Base-by-base conservation (phyloP, 2,329 filamentous ascomycete species). In the Colletotrichum melonis region DNA sequence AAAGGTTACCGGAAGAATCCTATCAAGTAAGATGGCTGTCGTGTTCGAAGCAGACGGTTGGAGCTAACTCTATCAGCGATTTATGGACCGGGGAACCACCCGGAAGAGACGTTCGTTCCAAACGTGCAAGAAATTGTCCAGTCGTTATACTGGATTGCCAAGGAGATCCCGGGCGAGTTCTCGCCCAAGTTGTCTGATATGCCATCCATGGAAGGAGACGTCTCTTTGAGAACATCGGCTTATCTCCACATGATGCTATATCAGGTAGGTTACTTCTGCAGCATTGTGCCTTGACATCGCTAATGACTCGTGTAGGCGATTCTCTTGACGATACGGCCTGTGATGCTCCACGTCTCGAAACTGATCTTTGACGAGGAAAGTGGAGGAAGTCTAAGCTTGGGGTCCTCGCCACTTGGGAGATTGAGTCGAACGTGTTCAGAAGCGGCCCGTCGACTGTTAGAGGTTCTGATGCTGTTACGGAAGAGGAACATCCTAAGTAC, bases 201-300 rank as follows among this genome's bases (percentile, higher is more conserved):
- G 5, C 63, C 66, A 0, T 69, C 52, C 14, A 52, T 58, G 24
- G 69, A 72, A 9, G 69, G 58, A 4, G 78, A 80, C n/a, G 77
- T 80, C 5, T 79, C 77, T 16, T 35, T 81, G 26, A 74, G 80
- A 63, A 81, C 80, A 1, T 80, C 79, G 22, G 80, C 80, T 14
- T 80, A 79, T 1, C 57, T 81, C 2, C 80, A 81, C 56, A 74
- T 81, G 57, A 81, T 81, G 80, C 74, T 81, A 6, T 81, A 80
- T 52, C 79, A 81, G 74, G 79, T 80, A 72, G 1, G 69, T 11
- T n/a, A 12, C 9, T n/a, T 5, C 14, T 19, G 3, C 35, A 5
- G 11, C 11, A n/a, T 1, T 2, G 42, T 14, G 11, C 8, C n/a
- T 26, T 6, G 11, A 16, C 22, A 3, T 49, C 8, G n/a, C 24